These are phyloP conservation scores for Comarum palustre DNA, from an alignment of 306 rosid species.

Conservation along the genomic window DNA sequence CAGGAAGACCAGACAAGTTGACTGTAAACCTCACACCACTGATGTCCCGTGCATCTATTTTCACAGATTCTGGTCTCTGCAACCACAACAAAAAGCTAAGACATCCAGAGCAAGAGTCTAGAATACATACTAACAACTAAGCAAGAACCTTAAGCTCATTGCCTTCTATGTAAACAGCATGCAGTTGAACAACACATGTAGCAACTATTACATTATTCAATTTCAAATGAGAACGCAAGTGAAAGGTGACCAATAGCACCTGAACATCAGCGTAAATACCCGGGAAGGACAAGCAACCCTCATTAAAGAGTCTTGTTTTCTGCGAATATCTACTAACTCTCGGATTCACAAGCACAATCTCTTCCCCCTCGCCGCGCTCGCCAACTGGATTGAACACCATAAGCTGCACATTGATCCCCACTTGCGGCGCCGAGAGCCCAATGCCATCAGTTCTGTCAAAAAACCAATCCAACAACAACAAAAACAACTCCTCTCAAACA, in stretches of 20 bases:
- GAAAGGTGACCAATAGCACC: slow-evolving; percentile 29
- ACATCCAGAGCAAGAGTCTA: slow-evolving; percentile 5
- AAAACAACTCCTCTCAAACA: slow-evolving; percentile 34
- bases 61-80: slow-evolving; percentile 87
- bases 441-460: slow-evolving; percentile 85
- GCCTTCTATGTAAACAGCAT: background rate
- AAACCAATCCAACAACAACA: slow-evolving; percentile 36
- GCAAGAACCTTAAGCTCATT: background rate
- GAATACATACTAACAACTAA: background rate
- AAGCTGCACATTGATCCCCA: slow-evolving; percentile 81
- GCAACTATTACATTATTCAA: background rate
- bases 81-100: slow-evolving; percentile 20
- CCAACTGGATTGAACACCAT: slow-evolving; percentile 92
- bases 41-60: slow-evolving; percentile 70
- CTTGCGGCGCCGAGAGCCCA: slow-evolving; percentile 97
- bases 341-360: slow-evolving; percentile 91
- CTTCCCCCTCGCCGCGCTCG: slow-evolving; percentile 85
- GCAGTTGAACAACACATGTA: background rate
- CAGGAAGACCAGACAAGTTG: slow-evolving; percentile 73
- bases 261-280: slow-evolving; percentile 63
- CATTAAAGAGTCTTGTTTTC: slow-evolving; percentile 55
- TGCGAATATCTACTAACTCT: slow-evolving; percentile 66
- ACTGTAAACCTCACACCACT: slow-evolving; percentile 62
- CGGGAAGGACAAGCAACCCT: slow-evolving; percentile 91
- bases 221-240: background rate